Percentiles rank a stretch among this genome's conserved stretches.
phyloP scores from a whole-genome alignment of 441 rosid species.

The Eruca vesicaria region DNA sequence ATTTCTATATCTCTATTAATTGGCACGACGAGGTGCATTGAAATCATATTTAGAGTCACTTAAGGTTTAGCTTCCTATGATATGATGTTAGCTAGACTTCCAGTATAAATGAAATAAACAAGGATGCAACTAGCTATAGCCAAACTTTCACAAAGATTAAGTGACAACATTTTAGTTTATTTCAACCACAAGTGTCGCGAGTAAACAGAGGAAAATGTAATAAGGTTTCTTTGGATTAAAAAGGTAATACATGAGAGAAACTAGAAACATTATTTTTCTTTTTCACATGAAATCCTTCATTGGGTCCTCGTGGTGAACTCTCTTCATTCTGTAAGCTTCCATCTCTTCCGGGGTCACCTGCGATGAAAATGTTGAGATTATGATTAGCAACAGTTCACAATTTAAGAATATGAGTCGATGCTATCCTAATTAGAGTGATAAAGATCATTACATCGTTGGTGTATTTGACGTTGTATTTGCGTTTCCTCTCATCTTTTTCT shows the following conservation, averaged over 20 bases:
- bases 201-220: neutral
- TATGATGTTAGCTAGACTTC: conserved; percentile 15
- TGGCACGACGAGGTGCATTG: neutral
- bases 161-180: neutral
- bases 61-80: neutral
- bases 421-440: neutral
- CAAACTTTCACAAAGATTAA: neutral
- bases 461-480: conserved; percentile 85
- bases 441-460: conserved; percentile 57
- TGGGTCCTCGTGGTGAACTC: neutral
- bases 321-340: neutral
- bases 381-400: neutral
- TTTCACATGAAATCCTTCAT: neutral
- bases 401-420: neutral
- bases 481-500: conserved; percentile 87
- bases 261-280: neutral
- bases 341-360: neutral
- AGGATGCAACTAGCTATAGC: neutral
- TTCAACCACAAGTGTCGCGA: neutral
- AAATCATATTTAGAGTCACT: neutral
- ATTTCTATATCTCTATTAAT: neutral
- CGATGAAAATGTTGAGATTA: neutral
- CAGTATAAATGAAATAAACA: conserved; percentile 13
- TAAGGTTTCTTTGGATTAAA: neutral
- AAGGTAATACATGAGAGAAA: neutral